A percentile compares a stretch with the other conserved stretches of the same genome.
phyloP scores from a whole-genome alignment of 768 basidiomycete species.

The Dacryopinax primogenitus region DNA sequence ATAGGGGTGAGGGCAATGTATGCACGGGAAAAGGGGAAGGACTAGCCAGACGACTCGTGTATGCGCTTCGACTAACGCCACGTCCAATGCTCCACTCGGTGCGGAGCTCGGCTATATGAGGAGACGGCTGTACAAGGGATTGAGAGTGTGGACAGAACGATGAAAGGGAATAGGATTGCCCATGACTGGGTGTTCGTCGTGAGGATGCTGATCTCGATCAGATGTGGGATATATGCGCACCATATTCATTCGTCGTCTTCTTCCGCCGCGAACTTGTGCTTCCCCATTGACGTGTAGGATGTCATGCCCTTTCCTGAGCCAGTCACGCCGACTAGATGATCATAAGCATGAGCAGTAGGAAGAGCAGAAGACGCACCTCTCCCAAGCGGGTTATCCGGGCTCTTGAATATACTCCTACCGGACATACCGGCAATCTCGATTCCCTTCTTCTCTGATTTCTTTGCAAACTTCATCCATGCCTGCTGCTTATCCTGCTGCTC shows the following conservation, averaged over 20 bases:
- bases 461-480: constrained; percentile 89
- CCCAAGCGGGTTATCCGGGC: constrained; percentile 80
- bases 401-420: constrained; percentile 89
- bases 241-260: constrained; percentile 27
- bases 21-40: neutral
- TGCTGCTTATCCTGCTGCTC: constrained; percentile 74
- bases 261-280: constrained; percentile 55
- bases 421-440: constrained; percentile 77
- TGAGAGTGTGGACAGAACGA: neutral
- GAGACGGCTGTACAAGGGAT: neutral
- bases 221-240: neutral
- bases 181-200: neutral
- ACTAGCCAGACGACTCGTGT: neutral
- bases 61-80: no score
- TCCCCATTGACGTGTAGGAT: constrained; percentile 48
- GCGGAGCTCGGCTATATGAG: no score
- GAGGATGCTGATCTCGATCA: neutral
- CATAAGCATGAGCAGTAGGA: constrained; percentile 17
- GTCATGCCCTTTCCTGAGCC: constrained; percentile 86
- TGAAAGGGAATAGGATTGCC: neutral
- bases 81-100: no score
- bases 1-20: neutral
- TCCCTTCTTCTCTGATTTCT: constrained; percentile 88
- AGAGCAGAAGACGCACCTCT: constrained; percentile 39
- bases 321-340: constrained; percentile 65